phyloP scores from a whole-genome alignment of 1,284 basidiomycete species.

The Takashimella tepidaria region DNA sequence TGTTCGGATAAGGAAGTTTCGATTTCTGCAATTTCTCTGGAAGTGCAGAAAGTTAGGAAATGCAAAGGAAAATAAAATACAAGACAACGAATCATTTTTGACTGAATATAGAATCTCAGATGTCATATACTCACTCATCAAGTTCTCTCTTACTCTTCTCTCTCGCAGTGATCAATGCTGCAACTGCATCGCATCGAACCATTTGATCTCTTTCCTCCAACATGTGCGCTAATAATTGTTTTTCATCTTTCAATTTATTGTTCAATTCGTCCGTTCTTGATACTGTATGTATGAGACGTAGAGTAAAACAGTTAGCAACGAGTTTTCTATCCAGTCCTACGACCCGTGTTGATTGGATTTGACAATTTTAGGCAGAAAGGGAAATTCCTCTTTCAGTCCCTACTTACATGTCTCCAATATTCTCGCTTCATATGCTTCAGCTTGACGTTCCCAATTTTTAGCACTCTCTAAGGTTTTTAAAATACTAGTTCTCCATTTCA shows the following conservation, averaged over 20 bases:
- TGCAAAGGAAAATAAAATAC: too few species aligned
- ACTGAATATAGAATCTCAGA: too few species aligned
- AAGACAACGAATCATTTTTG: too few species aligned
- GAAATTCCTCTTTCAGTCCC: too few species aligned
- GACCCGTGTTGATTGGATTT: too few species aligned
- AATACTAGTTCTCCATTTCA: constrained; percentile 33
- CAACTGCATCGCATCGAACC: constrained; percentile 39
- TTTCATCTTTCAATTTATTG: constrained; percentile 29
- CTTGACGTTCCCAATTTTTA: constrained; percentile 32
- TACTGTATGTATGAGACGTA: constrained; percentile 5
- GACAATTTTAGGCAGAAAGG: too few species aligned
- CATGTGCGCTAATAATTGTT: constrained; percentile 21
- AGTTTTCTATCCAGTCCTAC: too few species aligned
- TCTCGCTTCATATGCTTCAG: constrained; percentile 16
- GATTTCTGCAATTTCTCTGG: constrained; percentile 32
- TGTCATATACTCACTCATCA: constrained; percentile 31
- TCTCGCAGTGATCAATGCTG: constrained; percentile 27
- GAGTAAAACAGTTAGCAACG: too few species aligned
- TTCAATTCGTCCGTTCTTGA: constrained; percentile 20
- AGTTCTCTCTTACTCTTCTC: constrained; percentile 32
- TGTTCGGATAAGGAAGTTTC: constrained; percentile 30
- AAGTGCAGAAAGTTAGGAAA: neutral
- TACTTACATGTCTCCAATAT: constrained; percentile 33
- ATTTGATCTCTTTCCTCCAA: constrained; percentile 30
- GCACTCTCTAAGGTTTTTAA: constrained; percentile 33